phyloP scores from a whole-genome alignment of 2,329 filamentous ascomycete genomes.

The Zasmidium cellare region DNA sequence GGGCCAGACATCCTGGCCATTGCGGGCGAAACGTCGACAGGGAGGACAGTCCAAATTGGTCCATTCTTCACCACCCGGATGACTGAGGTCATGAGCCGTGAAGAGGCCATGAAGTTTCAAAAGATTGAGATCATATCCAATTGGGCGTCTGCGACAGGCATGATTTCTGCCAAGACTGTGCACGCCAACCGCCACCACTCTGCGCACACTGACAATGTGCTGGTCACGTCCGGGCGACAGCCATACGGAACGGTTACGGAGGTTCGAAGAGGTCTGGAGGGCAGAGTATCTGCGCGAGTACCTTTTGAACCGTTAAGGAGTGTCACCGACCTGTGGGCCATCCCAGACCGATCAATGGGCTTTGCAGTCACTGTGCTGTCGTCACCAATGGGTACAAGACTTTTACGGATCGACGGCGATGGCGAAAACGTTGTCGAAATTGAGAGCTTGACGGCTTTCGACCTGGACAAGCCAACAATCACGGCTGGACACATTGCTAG shows the following conservation, averaged over 20 bases:
- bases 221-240: conserved; percentile 45
- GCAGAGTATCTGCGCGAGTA: conserved; percentile 28
- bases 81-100: conserved; percentile 52
- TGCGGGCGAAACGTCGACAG: conserved; percentile 75
- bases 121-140: conserved; percentile 60
- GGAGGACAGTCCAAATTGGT: conserved; percentile 41
- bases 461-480: conserved; percentile 27
- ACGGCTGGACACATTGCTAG: conserved; percentile 20
- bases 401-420: conserved; percentile 22
- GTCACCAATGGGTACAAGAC: conserved; percentile 27
- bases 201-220: conserved; percentile 27
- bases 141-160: conserved; percentile 57
- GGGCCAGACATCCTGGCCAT: conserved; percentile 75
- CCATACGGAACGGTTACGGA: conserved; percentile 48
- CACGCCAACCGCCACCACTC: conserved; percentile 23
- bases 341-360: conserved; percentile 33
- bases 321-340: conserved; percentile 38
- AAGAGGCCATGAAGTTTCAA: conserved; percentile 44
- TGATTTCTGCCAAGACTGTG: conserved; percentile 34
- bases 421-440: conserved; percentile 17
- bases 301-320: conserved; percentile 28
- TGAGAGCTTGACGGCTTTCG: conserved; percentile 22
- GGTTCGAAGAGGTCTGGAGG: conserved; percentile 43
- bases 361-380: conserved; percentile 40
- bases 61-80: conserved; percentile 23